phyloP scores from a whole-genome alignment of 2,329 filamentous ascomycete species.

The Nemania sp. region DNA sequence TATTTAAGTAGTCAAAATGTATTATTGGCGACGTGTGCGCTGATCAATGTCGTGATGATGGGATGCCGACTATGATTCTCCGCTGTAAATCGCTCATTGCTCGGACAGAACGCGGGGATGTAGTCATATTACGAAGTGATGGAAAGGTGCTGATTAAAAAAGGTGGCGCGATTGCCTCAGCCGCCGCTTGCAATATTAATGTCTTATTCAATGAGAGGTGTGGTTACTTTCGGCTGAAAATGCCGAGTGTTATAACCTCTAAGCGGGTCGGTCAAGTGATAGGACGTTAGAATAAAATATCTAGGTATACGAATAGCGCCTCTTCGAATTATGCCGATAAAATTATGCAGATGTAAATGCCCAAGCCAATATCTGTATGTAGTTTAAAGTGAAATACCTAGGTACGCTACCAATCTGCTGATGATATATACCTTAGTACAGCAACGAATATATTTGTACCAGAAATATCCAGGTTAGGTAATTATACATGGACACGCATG shows the following conservation, averaged over 20 bases:
- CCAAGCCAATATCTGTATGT: too few species aligned
- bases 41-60: neutral
- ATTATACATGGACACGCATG: neutral
- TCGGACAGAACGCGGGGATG: neutral
- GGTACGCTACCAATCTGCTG: neutral
- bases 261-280: neutral
- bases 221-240: constrained; percentile 12
- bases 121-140: neutral
- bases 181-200: neutral
- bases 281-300: neutral
- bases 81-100: too few species aligned
- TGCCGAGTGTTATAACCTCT: neutral
- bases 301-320: neutral
- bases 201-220: neutral
- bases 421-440: neutral
- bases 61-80: neutral
- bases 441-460: neutral
- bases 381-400: neutral
- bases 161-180: constrained; percentile 8
- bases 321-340: neutral
- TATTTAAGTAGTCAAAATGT: neutral
- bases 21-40: neutral
- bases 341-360: neutral
- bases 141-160: neutral
- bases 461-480: neutral